phyloP scores from a whole-genome alignment of 495 filamentous ascomycete species.

The Amphirosellinia nigrospora region DNA sequence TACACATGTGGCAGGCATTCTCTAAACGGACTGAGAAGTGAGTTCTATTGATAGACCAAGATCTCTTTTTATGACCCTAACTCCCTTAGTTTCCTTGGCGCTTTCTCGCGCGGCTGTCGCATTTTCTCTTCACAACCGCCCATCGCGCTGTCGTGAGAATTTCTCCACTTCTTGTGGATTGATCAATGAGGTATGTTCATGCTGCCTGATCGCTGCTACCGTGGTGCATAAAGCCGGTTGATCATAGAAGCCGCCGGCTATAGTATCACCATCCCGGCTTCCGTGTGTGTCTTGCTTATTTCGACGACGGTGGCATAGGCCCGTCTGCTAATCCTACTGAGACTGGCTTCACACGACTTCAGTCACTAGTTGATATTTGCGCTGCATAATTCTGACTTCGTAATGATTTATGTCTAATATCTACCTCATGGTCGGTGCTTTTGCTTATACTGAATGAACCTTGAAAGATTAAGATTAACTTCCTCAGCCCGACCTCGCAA shows the following conservation, averaged over 20 bases:
- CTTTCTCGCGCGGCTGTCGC: constrained; percentile 19
- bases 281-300: background rate
- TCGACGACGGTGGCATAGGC: background rate
- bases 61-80: constrained; percentile 39
- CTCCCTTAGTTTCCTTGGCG: constrained; percentile 39
- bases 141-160: constrained; percentile 13
- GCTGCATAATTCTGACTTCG: background rate
- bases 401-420: background rate
- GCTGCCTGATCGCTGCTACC: constrained; percentile 5
- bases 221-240: constrained; percentile 3
- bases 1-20: constrained; percentile 14
- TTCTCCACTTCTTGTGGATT: constrained; percentile 1
- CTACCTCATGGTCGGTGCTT: constrained; percentile 43
- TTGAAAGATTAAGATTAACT: constrained; percentile 58
- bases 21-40: constrained; percentile 33
- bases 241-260: background rate
- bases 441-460: constrained; percentile 67
- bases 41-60: constrained; percentile 44
- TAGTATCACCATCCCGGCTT: background rate
- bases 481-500: constrained; percentile 62
- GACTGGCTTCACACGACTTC: background rate
- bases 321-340: background rate
- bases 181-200: constrained; percentile 22
- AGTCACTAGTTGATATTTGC: constrained; percentile 5
- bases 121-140: constrained; percentile 5